These are phyloP conservation scores for Rossbeevera mucosa DNA, from an alignment of 768 basidiomycete genomes.

Conservation along the genomic window DNA sequence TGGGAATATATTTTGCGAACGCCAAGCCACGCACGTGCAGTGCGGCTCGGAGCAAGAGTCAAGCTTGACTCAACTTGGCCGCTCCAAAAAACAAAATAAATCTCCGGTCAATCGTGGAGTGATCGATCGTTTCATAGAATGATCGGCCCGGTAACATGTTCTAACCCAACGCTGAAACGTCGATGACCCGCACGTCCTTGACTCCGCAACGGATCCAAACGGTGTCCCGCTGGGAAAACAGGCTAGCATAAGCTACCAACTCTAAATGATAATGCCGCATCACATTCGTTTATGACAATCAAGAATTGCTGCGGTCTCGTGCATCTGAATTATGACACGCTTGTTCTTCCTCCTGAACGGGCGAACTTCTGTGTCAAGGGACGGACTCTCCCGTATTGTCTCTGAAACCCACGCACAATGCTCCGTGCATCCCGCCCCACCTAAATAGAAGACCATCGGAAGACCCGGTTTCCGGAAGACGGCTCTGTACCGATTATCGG, in stretches of 20 bases:
- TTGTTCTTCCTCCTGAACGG: no score
- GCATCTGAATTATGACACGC: not conserved
- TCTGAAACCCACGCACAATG: not conserved
- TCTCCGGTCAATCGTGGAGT: not conserved
- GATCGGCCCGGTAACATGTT: not conserved
- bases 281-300: not conserved
- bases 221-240: not conserved
- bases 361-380: no score
- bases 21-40: no score
- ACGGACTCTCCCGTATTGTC: not conserved
- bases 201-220: not conserved
- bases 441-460: no score
- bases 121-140: constrained; percentile 4
- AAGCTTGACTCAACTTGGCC: not conserved
- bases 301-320: not conserved
- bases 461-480: not conserved
- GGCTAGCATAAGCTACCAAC: not conserved
- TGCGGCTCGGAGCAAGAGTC: no score
- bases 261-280: no score
- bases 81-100: no score
- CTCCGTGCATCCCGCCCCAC: no score
- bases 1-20: no score
- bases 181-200: not conserved
- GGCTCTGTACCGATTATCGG: not conserved
- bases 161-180: constrained; percentile 2